Evolutionary conservation across 148 eudicot genomes (phyloP).

Genomic region (Vaccinium macrocarpon): DNA sequence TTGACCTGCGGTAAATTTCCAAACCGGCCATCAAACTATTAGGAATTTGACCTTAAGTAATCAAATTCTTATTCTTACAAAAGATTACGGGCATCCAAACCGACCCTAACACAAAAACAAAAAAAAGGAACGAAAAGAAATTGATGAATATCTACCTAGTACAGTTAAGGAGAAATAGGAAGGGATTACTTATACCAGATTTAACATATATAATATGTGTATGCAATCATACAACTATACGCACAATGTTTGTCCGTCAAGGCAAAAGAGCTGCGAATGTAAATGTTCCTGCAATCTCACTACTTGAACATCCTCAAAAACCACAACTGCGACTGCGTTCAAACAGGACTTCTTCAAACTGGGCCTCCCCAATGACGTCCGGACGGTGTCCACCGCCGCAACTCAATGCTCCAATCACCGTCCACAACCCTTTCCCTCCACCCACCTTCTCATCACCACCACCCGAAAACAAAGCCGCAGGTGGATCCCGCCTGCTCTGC

Average conservation of each 20-base stretch:
- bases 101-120: too few relatives aligned
- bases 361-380: not conserved
- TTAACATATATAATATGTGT: not conserved
- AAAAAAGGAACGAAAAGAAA: too few relatives aligned
- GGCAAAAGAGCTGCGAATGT: not conserved
- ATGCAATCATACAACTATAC: too few relatives aligned
- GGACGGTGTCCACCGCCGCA: constrained; percentile 17
- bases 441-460: not conserved
- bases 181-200: not conserved
- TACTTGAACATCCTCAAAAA: not conserved
- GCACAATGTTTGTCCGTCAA: not conserved
- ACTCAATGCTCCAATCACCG: constrained; percentile 24
- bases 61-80: too few relatives aligned
- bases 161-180: not conserved
- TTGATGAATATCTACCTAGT: not conserved
- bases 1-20: too few relatives aligned
- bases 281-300: not conserved
- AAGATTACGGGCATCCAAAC: too few relatives aligned
- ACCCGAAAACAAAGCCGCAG: not conserved
- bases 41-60: too few relatives aligned
- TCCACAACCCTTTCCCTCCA: constrained; percentile 23
- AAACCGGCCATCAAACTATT: too few relatives aligned
- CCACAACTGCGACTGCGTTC: not conserved
- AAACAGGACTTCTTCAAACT: not conserved
- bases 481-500: not conserved